These are phyloP conservation scores for Fusarium bulbicola DNA, from an alignment of 2,329 filamentous ascomycete genomes.

Conservation along the genomic window DNA sequence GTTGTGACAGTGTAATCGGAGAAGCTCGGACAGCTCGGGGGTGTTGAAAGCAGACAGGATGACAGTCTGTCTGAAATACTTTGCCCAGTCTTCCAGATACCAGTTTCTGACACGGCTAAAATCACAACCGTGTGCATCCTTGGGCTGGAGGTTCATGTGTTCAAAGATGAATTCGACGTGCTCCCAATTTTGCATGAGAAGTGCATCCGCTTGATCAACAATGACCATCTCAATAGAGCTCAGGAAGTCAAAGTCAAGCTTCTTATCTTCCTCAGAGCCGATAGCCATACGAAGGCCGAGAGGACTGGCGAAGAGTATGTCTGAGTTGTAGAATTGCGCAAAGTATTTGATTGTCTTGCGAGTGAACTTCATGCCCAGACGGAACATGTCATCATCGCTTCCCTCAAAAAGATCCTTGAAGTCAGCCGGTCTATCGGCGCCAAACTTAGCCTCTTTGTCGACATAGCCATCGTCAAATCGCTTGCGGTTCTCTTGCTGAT, in stretches of 20 bases:
- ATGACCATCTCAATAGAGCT: slow-evolving; percentile 92
- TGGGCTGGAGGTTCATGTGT: slow-evolving; percentile 90
- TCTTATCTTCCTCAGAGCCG: slow-evolving; percentile 74
- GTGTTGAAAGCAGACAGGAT: slow-evolving; percentile 84
- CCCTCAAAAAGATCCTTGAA: slow-evolving; percentile 91
- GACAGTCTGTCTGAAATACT: slow-evolving; percentile 85
- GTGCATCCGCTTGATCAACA: slow-evolving; percentile 89
- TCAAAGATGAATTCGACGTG: slow-evolving; percentile 92
- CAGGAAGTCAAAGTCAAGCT: slow-evolving; percentile 86
- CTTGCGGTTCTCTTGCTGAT: slow-evolving; percentile 95
- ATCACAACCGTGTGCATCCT: slow-evolving; percentile 90
- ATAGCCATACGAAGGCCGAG: slow-evolving; percentile 91
- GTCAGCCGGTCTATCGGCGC: slow-evolving; percentile 81
- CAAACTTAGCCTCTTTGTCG: slow-evolving; percentile 70
- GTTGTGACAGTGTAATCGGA: slow-evolving; percentile 80
- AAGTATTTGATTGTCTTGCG: slow-evolving; percentile 96
- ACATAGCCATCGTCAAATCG: slow-evolving; percentile 88
- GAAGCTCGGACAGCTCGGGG: slow-evolving; percentile 84
- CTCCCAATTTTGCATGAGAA: slow-evolving; percentile 99
- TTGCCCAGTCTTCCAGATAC: slow-evolving; percentile 91
- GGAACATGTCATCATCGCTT: slow-evolving; percentile 97
- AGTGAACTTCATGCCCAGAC: slow-evolving; percentile 95
- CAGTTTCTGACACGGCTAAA: slow-evolving; percentile 89
- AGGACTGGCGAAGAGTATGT: slow-evolving; percentile 92
- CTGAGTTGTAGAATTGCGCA: slow-evolving; percentile 93